Evolutionary conservation across 2,329 filamentous ascomycete genomes (phyloP), one percentile per base, ranked within the genome.

Genomic region (Xylariaceae sp.): DNA sequence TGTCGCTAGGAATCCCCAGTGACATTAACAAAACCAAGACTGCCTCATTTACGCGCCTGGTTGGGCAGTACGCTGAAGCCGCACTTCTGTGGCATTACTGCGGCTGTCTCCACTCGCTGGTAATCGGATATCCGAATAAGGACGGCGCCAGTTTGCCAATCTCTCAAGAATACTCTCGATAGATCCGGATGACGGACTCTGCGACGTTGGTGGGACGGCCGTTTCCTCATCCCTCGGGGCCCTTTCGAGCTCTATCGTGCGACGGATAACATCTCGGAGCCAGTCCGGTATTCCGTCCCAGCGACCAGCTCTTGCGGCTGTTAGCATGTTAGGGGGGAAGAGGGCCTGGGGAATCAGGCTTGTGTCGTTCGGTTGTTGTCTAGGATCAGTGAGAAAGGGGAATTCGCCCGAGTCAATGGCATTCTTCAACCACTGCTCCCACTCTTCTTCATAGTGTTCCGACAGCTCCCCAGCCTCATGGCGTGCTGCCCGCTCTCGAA

Each of bases 401-500:
- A 86, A 73, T 53, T 82, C 77, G 57, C 87, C 87, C 5, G 82
- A 79, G 67, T 90, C 87, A 45, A 88, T 82, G 39, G 84, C 86
- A 66, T 87, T 86, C 73, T 90, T 90, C 58, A 90, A 76, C 83
- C 87, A 91, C 71, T 89, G 86, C 71, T 91, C 88, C 87, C 86
- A 90, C 65, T 88, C 87, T 61, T 88, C 86, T 67, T 90, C 87
- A 63, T 90, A 79, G 23, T 84, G 80, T 43, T 82, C 79, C 14
- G 81, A 79, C 26, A 74, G 74, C 61, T 86, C 83, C 39, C 86
- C 86, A 3, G 84, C 82, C 62, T 87, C 84, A 53, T 85, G 82
- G 43, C 84, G 79, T 14, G 86, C 86, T 6, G 85, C 86, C 44
- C 85, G 83, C 58, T 85, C 83, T 47, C 85, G 79, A 21, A 90